These are phyloP conservation scores for Silene coronaria DNA, from an alignment of 179 eudicot genomes.

Conservation along the genomic window DNA sequence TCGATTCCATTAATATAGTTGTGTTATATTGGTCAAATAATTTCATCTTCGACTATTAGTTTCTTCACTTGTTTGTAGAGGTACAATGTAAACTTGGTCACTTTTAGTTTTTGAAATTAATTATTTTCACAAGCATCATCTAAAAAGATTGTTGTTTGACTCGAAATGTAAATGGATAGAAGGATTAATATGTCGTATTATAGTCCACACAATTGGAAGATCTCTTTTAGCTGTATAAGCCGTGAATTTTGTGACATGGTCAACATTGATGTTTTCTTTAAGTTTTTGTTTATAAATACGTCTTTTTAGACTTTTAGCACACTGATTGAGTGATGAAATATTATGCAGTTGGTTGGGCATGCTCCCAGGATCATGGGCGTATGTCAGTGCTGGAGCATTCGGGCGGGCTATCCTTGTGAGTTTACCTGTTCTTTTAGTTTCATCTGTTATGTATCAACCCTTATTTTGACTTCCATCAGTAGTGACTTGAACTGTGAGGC, in stretches of 20 bases:
- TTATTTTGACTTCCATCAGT: not conserved
- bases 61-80: too few species aligned
- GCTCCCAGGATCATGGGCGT: slow-evolving; percentile 99
- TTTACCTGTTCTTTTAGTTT: slow-evolving; percentile 5
- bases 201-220: not conserved
- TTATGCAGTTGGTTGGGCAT: slow-evolving; percentile 94
- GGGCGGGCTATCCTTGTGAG: slow-evolving; percentile 96
- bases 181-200: not conserved
- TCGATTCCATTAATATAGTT: too few species aligned
- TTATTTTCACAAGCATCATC: too few species aligned
- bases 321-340: slow-evolving; percentile 7
- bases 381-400: slow-evolving; percentile 98
- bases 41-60: too few species aligned
- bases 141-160: too few species aligned
- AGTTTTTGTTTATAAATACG: not conserved
- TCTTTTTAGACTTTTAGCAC: too few species aligned
- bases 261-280: not conserved
- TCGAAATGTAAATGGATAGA: not conserved
- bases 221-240: not conserved
- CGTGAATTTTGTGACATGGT: not conserved
- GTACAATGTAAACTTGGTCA: too few species aligned
- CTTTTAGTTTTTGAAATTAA: too few species aligned
- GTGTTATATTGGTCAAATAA: too few species aligned
- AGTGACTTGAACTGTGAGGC: not conserved
- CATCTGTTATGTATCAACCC: not conserved